Base-by-base conservation (phyloP, 139 green algal species). In the Chlamydomonas eustigma region DNA sequence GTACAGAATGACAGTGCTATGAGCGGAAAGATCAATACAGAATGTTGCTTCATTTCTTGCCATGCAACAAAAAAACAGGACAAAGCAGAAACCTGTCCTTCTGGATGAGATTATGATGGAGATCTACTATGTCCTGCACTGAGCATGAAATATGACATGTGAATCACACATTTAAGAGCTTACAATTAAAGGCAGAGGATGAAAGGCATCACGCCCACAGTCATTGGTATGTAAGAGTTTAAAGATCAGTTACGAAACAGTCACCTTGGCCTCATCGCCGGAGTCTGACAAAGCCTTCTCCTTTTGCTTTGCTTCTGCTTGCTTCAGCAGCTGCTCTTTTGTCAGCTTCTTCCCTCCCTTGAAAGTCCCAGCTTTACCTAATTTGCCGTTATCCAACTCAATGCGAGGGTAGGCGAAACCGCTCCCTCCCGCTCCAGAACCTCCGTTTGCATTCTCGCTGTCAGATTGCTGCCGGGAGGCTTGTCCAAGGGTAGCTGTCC, bases 271-370 rank as follows among this genome's bases (percentile, higher is more conserved):
- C n/a, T 88, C 76, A 25, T 68, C 52, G 52, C 69, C 36, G 1
- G 78, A 81, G n/a, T n/a, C n/a, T 32, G 37, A 80, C 31, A 71
- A 74, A 8, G 81, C 76, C 66, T 75, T 79, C 39, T 73, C 66
- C 24, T 51, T 69, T 64, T 83, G 70, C 81, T 87, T 81, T 22
- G 68, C 78, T 82, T 92, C 86, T 0, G 79, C 88, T 34, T 81
- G 38, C 50, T 80, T 81, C 50, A 95, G 78, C 75, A 92, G 76
- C 73, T 86, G 73, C 76, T 82, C 69, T 82, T 93, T 94, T 39
- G 52, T 86, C 2, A 68, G 71, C 75, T 85, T 83, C 51, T 87
- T 84, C 25, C 51, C 24, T 51, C 74, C 70, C 72, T 82, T 79
- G 32, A 44, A 37, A 1, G 39, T 28, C 71, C 73, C 35, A n/a